Conservation (phyloP, 768 basidiomycete species). For the Rhizopogon vesiculosus region DNA sequence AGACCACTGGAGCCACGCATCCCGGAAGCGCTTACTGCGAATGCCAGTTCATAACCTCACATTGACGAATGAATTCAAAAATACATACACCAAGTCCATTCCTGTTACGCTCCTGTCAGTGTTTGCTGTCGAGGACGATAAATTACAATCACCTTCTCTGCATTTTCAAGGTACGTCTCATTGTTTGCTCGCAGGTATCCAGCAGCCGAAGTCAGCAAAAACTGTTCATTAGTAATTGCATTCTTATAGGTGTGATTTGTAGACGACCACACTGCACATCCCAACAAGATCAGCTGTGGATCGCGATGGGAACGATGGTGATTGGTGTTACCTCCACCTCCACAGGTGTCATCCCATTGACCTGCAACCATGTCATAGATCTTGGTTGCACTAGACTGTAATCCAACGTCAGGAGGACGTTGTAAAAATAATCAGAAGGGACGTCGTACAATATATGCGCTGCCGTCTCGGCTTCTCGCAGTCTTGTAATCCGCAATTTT, state of each 20-base stretch:
- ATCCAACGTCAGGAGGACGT: constrained; percentile 14
- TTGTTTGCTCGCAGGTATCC: constrained; percentile 37
- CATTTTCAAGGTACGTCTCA: constrained; percentile 42
- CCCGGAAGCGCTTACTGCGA: constrained; percentile 22
- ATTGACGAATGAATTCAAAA: background rate
- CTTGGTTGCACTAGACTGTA: constrained; percentile 39
- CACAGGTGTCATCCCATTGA: constrained; percentile 46
- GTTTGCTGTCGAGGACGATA: background rate
- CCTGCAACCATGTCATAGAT: constrained; percentile 49
- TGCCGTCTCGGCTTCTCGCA: constrained; percentile 27
- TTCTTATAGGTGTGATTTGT: constrained; percentile 53
- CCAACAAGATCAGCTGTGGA: background rate
- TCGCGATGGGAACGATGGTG: background rate
- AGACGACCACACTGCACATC: constrained; percentile 50
- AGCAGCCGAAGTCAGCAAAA: constrained; percentile 44
- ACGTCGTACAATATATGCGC: constrained; percentile 13
- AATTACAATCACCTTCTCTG: constrained; percentile 31
- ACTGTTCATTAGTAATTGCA: constrained; percentile 57
- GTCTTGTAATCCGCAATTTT: constrained; percentile 52
- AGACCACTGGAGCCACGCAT: constrained; percentile 24
- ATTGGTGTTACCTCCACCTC: constrained; percentile 39
- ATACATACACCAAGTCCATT: constrained; percentile 26
- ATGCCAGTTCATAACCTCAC: background rate
- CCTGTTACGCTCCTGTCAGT: constrained; percentile 2
- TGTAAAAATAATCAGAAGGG: constrained; percentile 18